A percentile compares a stretch with the other conserved stretches of the same genome.
phyloP scores from a whole-genome alignment of 768 basidiomycete genomes.

The Boletus rex-veris region DNA sequence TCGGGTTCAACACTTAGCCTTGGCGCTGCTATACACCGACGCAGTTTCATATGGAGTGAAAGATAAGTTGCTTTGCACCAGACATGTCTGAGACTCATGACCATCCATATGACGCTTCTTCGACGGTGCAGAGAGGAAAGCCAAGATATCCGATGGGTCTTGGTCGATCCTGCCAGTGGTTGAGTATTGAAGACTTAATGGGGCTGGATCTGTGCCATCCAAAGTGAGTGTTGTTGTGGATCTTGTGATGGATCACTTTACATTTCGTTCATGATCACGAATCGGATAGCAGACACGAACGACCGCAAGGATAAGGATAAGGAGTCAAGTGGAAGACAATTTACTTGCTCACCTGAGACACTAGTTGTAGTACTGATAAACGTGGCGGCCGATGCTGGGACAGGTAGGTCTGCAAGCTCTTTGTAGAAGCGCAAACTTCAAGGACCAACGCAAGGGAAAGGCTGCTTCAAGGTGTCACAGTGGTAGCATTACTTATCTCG shows the following conservation, averaged over 20 bases:
- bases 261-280: slow-evolving; percentile 49
- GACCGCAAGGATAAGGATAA: slow-evolving; percentile 20
- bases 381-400: slow-evolving; percentile 22
- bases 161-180: no score
- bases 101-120: no score
- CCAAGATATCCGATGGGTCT: no score
- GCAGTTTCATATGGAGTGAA: no score
- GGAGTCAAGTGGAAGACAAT: not conserved
- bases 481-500: no score
- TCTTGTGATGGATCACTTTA: slow-evolving; percentile 43
- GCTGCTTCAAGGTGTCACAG: not conserved
- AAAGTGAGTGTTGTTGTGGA: slow-evolving; percentile 27
- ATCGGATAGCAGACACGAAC: slow-evolving; percentile 45
- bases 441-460: slow-evolving; percentile 17
- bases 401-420: slow-evolving; percentile 39
- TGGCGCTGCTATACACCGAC: no score
- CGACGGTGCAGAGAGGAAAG: no score
- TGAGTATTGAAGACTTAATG: no score
- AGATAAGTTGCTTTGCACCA: no score
- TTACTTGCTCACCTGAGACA: slow-evolving; percentile 13
- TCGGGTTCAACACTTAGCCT: no score
- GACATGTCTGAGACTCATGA: no score
- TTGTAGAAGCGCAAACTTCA: slow-evolving; percentile 26
- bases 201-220: slow-evolving; percentile 4
- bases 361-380: slow-evolving; percentile 22